Evolutionary conservation across 2,329 filamentous ascomycete genomes (phyloP).

Genomic region (Diaporthe sp.): DNA sequence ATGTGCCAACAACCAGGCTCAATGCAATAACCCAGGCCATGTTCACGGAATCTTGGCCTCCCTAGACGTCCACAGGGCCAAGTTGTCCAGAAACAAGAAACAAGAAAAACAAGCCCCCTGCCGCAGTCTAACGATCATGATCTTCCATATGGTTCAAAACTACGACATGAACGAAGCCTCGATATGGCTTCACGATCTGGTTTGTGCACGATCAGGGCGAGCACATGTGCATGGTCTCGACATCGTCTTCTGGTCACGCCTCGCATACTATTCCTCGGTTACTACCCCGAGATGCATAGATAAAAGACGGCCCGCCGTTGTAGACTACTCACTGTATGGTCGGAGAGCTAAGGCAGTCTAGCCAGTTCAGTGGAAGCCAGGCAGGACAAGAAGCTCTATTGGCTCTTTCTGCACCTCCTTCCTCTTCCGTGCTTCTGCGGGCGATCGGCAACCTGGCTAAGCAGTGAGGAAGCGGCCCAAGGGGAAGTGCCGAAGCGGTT

Average conservation of each 20-base stretch:
- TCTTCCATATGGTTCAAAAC: neutral
- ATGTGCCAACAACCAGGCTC: neutral
- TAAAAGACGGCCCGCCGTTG: neutral
- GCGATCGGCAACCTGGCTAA: constrained; percentile 2
- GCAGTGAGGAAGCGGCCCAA: constrained; percentile 7
- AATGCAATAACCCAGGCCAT: neutral
- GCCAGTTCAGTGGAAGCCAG: neutral
- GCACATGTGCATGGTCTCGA: neutral
- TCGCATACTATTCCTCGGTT: neutral
- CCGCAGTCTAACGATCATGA: neutral
- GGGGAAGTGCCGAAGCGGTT: constrained; percentile 28
- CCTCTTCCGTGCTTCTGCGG: constrained; percentile 5
- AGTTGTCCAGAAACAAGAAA: too few relatives aligned
- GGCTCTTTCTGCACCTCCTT: constrained; percentile 3
- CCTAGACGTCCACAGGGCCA: neutral
- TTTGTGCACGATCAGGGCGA: neutral
- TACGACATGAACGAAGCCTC: too few relatives aligned
- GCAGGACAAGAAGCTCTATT: neutral
- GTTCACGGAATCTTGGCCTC: neutral
- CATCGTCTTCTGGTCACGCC: neutral
- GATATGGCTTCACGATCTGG: neutral
- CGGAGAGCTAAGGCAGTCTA: neutral
- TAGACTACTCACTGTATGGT: neutral
- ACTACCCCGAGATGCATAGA: neutral
- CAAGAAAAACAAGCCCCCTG: neutral